A percentile compares a stretch with the other conserved stretches of the same genome.
Evolutionary conservation across 116 monocot genomes (phyloP).

Genomic region (Phalaenopsis hybrid): DNA sequence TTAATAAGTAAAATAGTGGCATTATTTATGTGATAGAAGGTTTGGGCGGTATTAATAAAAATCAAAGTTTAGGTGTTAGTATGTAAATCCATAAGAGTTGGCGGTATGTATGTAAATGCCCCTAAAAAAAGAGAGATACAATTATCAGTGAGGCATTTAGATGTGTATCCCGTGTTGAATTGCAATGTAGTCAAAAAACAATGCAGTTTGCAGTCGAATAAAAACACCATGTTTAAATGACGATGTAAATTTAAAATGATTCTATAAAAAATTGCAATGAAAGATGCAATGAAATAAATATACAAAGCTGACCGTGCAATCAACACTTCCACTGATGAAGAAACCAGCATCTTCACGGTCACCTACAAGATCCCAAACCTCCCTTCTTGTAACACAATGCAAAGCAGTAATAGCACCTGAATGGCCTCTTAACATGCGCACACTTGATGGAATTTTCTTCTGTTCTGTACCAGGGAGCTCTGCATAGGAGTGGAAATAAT

Average conservation of each 20-base stretch:
- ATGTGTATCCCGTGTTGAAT: too few species aligned
- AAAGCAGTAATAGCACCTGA: slow-evolving; percentile 86
- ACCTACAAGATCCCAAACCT: slow-evolving; percentile 99
- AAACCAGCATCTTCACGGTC: slow-evolving; percentile 99
- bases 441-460: slow-evolving; percentile 78
- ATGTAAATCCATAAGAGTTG: too few species aligned
- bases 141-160: too few species aligned
- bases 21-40: too few species aligned
- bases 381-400: slow-evolving; percentile 94
- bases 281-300: neutral
- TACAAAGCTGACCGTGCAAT: slow-evolving; percentile 58
- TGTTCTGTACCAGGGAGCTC: slow-evolving; percentile 47
- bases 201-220: neutral
- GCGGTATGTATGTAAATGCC: too few species aligned
- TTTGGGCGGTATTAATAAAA: too few species aligned
- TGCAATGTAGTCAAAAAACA: neutral
- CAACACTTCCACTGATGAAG: slow-evolving; percentile 96
- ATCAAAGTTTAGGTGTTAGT: too few species aligned
- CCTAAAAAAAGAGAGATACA: too few species aligned
- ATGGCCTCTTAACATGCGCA: slow-evolving; percentile 79
- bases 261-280: neutral
- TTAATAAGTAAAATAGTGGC: too few species aligned
- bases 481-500: slow-evolving; percentile 30
- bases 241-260: neutral
- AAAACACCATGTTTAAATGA: neutral